Conservation (phyloP, 192 early-diverging fungal species). For the Dissophora globulifera region DNA sequence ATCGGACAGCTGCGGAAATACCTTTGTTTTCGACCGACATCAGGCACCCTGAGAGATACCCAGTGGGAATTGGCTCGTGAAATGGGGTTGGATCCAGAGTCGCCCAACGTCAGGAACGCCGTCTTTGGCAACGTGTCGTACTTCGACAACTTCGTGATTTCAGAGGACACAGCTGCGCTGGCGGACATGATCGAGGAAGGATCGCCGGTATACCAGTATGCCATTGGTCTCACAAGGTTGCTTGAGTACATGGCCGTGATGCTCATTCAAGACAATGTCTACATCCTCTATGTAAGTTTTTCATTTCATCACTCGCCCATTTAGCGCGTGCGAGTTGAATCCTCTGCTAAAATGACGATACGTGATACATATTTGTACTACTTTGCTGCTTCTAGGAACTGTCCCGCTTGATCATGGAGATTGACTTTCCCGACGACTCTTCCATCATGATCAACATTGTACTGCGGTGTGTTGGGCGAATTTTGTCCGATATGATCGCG, state of each 20-base stretch:
- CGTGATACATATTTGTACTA: not conserved
- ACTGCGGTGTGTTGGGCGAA: conserved; percentile 41
- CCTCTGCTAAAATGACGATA: too few species aligned
- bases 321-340: too few species aligned
- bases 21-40: conserved; percentile 3
- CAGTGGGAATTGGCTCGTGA: conserved; percentile 30
- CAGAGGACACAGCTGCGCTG: conserved; percentile 41
- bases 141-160: conserved; percentile 42
- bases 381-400: conserved; percentile 32
- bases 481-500: conserved; percentile 45
- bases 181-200: conserved; percentile 39
- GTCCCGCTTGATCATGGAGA: conserved; percentile 49
- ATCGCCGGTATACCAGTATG: conserved; percentile 52
- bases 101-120: conserved; percentile 13
- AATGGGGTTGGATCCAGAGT: conserved; percentile 21
- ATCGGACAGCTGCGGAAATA: conserved; percentile 25
- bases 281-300: conserved; percentile 48
- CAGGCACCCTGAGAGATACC: conserved; percentile 10
- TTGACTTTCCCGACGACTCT: conserved; percentile 34
- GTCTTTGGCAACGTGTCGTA: conserved; percentile 24
- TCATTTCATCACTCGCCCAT: too few species aligned
- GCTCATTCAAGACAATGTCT: conserved; percentile 47
- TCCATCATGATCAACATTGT: conserved; percentile 53
- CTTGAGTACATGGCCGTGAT: conserved; percentile 53
- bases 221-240: conserved; percentile 40